A percentile compares a stretch with the other conserved stretches of the same genome.
phyloP scores from a whole-genome alignment of 1,139 yeast species.

The Suhomyces maxii region DNA sequence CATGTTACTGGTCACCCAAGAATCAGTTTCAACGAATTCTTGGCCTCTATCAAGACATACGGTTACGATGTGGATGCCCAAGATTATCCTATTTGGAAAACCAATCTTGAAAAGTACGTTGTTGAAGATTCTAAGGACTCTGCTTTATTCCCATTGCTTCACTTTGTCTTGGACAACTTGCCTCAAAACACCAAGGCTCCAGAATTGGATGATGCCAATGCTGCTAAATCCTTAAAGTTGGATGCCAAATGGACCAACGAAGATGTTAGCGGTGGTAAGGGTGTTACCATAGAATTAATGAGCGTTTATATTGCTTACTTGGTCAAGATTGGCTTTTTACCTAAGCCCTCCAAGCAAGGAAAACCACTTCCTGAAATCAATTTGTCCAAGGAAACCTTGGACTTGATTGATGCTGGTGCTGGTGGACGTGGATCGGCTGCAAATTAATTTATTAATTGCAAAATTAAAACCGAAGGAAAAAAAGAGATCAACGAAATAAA shows the following conservation, averaged over 20 bases:
- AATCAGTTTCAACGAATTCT: slow-evolving; percentile 71
- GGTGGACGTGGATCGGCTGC: slow-evolving; percentile 78
- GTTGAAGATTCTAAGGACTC: slow-evolving; percentile 64
- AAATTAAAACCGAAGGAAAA: background rate
- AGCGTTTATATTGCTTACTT: slow-evolving; percentile 81
- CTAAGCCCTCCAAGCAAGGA: slow-evolving; percentile 51
- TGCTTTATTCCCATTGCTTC: slow-evolving; percentile 90
- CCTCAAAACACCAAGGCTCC: slow-evolving; percentile 94
- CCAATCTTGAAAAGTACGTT: slow-evolving; percentile 72
- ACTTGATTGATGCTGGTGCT: slow-evolving; percentile 72
- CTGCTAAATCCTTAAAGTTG: slow-evolving; percentile 58
- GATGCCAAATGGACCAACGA: slow-evolving; percentile 66
- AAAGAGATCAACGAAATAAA: too few relatives aligned
- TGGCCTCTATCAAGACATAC: slow-evolving; percentile 61
- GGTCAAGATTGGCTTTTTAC: slow-evolving; percentile 74
- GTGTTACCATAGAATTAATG: slow-evolving; percentile 65
- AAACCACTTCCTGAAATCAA: slow-evolving; percentile 57
- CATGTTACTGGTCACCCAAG: slow-evolving; percentile 99
- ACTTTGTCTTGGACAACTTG: slow-evolving; percentile 88
- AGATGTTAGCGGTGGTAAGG: slow-evolving; percentile 68
- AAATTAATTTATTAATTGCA: background rate
- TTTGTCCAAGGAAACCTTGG: slow-evolving; percentile 59
- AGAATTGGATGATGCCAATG: slow-evolving; percentile 84
- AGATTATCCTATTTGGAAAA: slow-evolving; percentile 80
- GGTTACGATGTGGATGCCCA: slow-evolving; percentile 68